Conservation (phyloP, 345 rosid genomes). For the Gossypium turneri region DNA sequence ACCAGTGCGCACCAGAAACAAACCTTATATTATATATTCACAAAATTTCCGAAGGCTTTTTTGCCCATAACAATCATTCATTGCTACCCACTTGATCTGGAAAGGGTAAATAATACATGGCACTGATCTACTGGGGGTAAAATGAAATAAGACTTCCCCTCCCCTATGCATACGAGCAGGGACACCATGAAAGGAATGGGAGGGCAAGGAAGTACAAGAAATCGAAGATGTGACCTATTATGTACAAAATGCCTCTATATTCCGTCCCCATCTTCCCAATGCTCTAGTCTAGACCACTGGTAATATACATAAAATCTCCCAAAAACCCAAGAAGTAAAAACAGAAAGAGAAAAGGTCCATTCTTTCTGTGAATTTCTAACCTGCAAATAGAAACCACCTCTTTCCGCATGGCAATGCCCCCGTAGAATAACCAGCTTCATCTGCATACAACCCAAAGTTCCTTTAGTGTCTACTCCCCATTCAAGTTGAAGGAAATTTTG, state of each 20-base stretch:
- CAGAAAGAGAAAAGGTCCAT: not conserved
- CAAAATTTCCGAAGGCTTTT: conserved; percentile 48
- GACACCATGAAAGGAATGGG: conserved; percentile 26
- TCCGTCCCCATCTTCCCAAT: conserved; percentile 41
- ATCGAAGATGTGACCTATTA: conserved; percentile 50
- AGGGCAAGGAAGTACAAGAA: conserved; percentile 27
- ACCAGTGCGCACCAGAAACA: conserved; percentile 19
- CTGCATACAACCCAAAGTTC: conserved; percentile 14
- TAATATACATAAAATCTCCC: conserved; percentile 60
- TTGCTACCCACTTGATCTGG: conserved; percentile 40
- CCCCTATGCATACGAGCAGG: conserved; percentile 23
- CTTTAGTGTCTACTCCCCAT: not conserved
- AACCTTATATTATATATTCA: conserved; percentile 45
- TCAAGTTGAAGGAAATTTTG: not conserved
- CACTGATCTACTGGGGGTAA: conserved; percentile 48
- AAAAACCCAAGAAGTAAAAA: conserved; percentile 23
- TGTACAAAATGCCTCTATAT: conserved; percentile 42
- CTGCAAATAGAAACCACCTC: conserved; percentile 20
- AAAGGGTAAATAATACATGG: conserved; percentile 42
- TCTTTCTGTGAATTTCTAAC: conserved; percentile 18
- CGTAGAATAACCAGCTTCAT: conserved; percentile 25
- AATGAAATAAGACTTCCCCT: conserved; percentile 15
- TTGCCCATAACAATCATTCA: conserved; percentile 43
- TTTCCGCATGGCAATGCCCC: conserved; percentile 26
- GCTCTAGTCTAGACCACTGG: conserved; percentile 45